Evolutionary conservation across 2,329 filamentous ascomycete genomes (phyloP).

Genomic region (Paracoccidioides brasiliensis): DNA sequence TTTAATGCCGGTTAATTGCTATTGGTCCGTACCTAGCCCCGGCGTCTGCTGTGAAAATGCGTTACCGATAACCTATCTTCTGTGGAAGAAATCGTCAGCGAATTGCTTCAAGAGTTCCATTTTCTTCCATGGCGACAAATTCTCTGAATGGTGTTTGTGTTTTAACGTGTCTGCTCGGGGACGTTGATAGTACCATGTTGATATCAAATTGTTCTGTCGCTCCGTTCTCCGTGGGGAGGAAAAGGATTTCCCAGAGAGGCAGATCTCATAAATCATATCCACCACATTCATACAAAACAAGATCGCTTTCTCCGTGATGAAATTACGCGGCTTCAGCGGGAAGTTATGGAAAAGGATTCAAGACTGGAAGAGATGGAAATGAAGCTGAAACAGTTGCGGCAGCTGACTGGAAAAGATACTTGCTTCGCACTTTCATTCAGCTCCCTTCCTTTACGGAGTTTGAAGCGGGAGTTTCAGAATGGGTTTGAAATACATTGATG

Average conservation of each 20-base stretch:
- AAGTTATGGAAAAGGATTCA: neutral
- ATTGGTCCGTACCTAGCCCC: too few relatives aligned
- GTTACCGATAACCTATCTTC: neutral
- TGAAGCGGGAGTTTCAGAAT: neutral
- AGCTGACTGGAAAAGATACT: neutral
- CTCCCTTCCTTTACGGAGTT: neutral
- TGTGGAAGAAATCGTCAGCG: neutral
- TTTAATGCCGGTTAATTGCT: too few relatives aligned
- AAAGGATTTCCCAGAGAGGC: too few relatives aligned
- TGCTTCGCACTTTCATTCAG: neutral
- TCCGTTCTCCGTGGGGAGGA: too few relatives aligned
- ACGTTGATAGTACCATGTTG: too few relatives aligned
- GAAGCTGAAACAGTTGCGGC: too few relatives aligned
- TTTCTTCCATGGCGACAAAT: neutral
- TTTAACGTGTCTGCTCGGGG: neutral
- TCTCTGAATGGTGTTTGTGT: neutral
- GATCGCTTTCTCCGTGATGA: neutral
- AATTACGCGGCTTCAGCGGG: neutral
- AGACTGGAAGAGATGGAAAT: neutral
- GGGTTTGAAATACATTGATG: neutral
- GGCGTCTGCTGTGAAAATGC: too few relatives aligned
- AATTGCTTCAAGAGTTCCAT: neutral
- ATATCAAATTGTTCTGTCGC: too few relatives aligned
- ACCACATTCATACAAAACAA: slow-evolving; percentile 57
- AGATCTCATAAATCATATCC: slow-evolving; percentile 84